Percentiles rank a stretch among this genome's conserved stretches.
Conservation (phyloP, 352 stramenopile species). For the Pythium coloratum region DNA sequence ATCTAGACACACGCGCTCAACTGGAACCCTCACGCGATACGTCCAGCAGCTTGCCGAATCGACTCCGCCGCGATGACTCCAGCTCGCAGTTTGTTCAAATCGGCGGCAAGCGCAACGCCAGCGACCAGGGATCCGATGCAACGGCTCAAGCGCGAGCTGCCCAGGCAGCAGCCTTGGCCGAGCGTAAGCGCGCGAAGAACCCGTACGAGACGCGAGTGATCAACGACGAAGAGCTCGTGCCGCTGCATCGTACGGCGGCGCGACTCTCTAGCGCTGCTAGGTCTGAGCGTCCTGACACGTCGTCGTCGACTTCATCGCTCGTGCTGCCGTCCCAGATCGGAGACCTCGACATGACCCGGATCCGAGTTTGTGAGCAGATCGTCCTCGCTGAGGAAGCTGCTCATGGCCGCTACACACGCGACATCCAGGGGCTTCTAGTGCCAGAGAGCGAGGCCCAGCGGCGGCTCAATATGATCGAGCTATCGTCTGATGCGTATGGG, state of each 20-base stretch:
- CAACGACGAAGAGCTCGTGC: slow-evolving; percentile 83
- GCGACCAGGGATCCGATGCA: slow-evolving; percentile 14
- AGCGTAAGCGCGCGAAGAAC: slow-evolving; percentile 67
- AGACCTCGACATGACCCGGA: slow-evolving; percentile 81
- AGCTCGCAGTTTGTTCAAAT: slow-evolving; percentile 58
- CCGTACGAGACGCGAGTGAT: slow-evolving; percentile 83
- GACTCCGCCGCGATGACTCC: slow-evolving; percentile 13
- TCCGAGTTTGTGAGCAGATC: slow-evolving; percentile 65
- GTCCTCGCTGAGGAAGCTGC: slow-evolving; percentile 72
- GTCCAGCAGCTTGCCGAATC: background rate
- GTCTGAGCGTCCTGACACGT: slow-evolving; percentile 5
- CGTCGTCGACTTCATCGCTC: slow-evolving; percentile 29
- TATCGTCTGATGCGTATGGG: slow-evolving; percentile 54
- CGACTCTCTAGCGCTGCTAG: slow-evolving; percentile 12
- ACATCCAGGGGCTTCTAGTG: slow-evolving; percentile 69
- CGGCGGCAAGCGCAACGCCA: slow-evolving; percentile 45
- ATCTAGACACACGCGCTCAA: slow-evolving; percentile 57
- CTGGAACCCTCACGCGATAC: slow-evolving; percentile 17
- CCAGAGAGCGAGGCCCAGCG: slow-evolving; percentile 59
- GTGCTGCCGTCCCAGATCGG: slow-evolving; percentile 69
- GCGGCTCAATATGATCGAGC: slow-evolving; percentile 52
- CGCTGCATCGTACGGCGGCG: slow-evolving; percentile 24
- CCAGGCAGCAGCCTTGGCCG: slow-evolving; percentile 39
- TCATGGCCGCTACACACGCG: slow-evolving; percentile 62
- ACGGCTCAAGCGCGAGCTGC: slow-evolving; percentile 18